phyloP scores from a whole-genome alignment of 352 stramenopile genomes.

The Blastocystis sp. region DNA sequence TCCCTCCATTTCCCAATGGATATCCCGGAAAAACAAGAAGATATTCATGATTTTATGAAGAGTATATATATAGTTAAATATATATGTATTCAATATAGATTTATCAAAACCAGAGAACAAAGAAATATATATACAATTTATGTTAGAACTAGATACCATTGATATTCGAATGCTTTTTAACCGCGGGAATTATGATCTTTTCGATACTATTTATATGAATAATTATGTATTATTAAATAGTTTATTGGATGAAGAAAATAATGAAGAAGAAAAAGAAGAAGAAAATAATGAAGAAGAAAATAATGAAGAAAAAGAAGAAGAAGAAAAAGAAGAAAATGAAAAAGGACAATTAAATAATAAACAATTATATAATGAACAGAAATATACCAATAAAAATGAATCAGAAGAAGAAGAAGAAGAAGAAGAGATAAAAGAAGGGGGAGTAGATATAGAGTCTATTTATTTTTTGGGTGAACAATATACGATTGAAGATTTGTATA shows the following conservation, averaged over 20 bases:
- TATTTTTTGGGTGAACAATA: neutral
- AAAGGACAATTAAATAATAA: neutral
- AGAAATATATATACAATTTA: too few species aligned
- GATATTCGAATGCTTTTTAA: too few species aligned
- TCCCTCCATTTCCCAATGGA: too few species aligned
- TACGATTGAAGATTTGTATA: neutral
- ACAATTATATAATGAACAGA: neutral
- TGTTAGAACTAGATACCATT: too few species aligned
- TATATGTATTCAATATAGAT: too few species aligned
- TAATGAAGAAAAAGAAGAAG: neutral
- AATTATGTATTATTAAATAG: too few species aligned
- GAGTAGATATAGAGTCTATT: neutral
- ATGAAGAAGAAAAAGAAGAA: neutral
- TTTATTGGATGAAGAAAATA: slow-evolving; percentile 3
- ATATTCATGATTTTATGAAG: too few species aligned
- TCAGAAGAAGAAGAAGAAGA: neutral
- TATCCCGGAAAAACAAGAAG: too few species aligned
- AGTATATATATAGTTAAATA: too few species aligned
- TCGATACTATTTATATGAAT: too few species aligned
- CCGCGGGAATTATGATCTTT: too few species aligned
- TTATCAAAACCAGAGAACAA: too few species aligned
- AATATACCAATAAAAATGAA: neutral
- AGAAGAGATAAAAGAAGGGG: neutral
- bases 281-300: neutral
- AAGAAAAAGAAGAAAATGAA: neutral